Evolutionary conservation across 2,329 filamentous ascomycete genomes (phyloP), one percentile per base, ranked within the genome.

Genomic region (Botrytis cinerea): DNA sequence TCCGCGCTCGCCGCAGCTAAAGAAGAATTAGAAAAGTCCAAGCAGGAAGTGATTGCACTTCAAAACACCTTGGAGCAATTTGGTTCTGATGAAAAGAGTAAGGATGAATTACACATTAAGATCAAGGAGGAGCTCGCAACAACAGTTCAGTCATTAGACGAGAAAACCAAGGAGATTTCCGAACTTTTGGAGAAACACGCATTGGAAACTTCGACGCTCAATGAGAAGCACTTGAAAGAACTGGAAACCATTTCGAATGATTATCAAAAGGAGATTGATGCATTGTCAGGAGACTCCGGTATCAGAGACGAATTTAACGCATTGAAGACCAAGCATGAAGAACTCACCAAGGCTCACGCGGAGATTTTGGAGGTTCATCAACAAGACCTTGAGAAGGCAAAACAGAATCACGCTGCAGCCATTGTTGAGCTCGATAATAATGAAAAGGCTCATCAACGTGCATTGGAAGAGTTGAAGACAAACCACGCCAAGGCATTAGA

Each of bases 191-290:
- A 84, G 68, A 85, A 87, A 51, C 87, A 91, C 78, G 85, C 88
- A 75, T 84, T 86, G 76, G 87, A 89, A 78, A 73, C 40, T 20
- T 70, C 72, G 10, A 38, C 72, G 32, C 68, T 73, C 4, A 64
- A 73, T 35, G 72, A 73, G 67, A 85, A 87, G 57, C 87, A 91
- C 78, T 85, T 88, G 74, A 85, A 87, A 76, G 87, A 89, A 78
- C 84, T 91, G 76, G 84, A 87, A 80, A 86, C 85, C 74, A 81
- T 91, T 72, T 88, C 88, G 1, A 83, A 87, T 75, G 89, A 91
- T 76, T 90, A 90, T 76, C 87, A 91, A 79, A 84, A 86, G n/a
- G 89, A 91, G 80, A 90, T 91, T 71, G 89, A 91, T 78, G 87
- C 86, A 73, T 85, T 91, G 25, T 86, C 87, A 73, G 89, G 88